Evolutionary conservation across 2,329 filamentous ascomycete species (phyloP), one percentile per base, ranked within the genome.

Genomic region (Cryphonectria japonica): DNA sequence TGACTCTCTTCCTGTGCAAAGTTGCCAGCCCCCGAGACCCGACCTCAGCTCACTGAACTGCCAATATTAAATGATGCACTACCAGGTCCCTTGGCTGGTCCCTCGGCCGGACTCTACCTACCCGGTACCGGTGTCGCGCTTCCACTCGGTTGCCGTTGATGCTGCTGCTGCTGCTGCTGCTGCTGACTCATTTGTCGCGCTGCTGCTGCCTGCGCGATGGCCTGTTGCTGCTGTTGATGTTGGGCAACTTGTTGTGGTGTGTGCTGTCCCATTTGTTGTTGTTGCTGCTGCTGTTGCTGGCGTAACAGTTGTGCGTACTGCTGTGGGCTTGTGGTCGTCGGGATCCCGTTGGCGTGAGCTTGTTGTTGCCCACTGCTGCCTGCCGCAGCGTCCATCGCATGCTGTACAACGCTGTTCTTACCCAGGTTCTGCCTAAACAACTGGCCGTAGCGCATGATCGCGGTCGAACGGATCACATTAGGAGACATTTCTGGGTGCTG

Each of bases 271-370:
- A 50, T 37, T 39, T 77, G 76, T 71, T 84, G 84, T 54, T 78
- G 77, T 71, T 84, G 84, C 39, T 83, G 82, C 72, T 88, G 85
- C 73, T 89, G 87, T 74, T 89, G 87, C 54, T 87, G 86, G 61
- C 87, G 80, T 11, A 89, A 82, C 46, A 89, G 80, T 69, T 88
- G 87, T 1, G 87, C 87, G 75, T 89, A 89, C 73, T 89, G 87
- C 57, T 89, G 87, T 39, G 87, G 87, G 70, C 85, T 87, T 1
- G 83, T 82, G 0, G 85, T 85, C 26, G 82, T 81, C 0, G 83
- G 79, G 65, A 86, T 82, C 26, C 84, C 83, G 66, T 84, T 87
- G 22, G 85, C 81, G 68, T 87, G 82, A 2, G 83, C 82, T 19
- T 85, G 79, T 73, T 87, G 79, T 73, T 86, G 84, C 9, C 82